Evolutionary conservation across 371 early-diverging fungal genomes (phyloP), one percentile per base, ranked within the genome.

Genomic region (Coemansia sp.): DNA sequence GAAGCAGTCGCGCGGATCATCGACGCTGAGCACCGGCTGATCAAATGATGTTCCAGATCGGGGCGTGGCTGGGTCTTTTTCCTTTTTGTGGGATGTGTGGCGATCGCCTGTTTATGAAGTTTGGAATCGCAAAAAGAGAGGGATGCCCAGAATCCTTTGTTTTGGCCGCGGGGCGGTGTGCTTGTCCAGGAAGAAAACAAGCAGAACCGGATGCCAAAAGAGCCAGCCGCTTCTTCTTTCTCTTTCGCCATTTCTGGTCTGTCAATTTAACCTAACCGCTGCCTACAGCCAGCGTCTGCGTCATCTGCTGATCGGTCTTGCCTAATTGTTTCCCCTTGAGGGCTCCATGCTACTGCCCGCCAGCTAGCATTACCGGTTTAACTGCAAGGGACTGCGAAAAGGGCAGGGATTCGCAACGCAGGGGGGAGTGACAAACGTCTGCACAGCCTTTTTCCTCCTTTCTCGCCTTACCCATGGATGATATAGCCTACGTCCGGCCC

Each of bases 1-100:
- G 88, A 90, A 34, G 93, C 90, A 1, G 91, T 93, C 30, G 53
- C 51, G 56, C 76, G 80, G 79, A 78, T 78, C 20, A 55, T 78
- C 52, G 70, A 65, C n/a, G 34, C 63, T 0, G 68, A 77, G 55
- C 48, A 14, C n/a, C 38, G 34, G 61, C 68, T 53, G 39, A 16
- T 36, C 36, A 52, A 34, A 7, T 52, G 14, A 52, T 35, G 26
- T 26, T 26, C 26, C 26, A 26, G 26, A 26, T 26, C 26, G 26
- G 26, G 26, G 26, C 26, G 26, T 26, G 26, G 26, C 26, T 26
- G 26, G 26, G 26, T 1, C 26, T 26, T 26, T 26, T 26, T 26
- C 26, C 26, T 26, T 26, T 26, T 26, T 26, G 26, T 26, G 26
- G 26, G 26, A 26, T 26, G 26, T 26, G 26, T 26, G 26, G 26